These are phyloP conservation scores for Trichophaea hybrida DNA, from an alignment of 2,329 filamentous ascomycete species.

Conservation along the genomic window DNA sequence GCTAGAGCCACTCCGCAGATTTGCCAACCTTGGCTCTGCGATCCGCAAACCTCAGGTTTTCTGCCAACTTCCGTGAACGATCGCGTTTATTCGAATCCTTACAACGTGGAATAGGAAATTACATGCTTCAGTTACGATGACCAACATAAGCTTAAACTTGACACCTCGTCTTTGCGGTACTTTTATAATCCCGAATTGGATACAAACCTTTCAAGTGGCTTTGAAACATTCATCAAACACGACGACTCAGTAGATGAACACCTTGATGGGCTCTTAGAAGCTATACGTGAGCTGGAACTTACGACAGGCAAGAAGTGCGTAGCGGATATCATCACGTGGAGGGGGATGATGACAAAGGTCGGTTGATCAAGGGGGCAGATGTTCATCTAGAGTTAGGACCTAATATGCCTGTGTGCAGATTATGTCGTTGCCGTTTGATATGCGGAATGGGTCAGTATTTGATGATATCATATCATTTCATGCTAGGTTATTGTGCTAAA, in stretches of 20 bases:
- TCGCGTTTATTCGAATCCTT: background rate
- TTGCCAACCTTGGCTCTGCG: background rate
- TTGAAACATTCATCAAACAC: conserved; percentile 66
- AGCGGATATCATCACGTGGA: conserved; percentile 77
- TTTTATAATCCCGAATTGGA: conserved; percentile 67
- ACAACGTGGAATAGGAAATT: conserved; percentile 44
- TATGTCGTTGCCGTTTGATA: conserved; percentile 68
- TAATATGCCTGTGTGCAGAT: conserved; percentile 42
- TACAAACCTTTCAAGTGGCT: conserved; percentile 64
- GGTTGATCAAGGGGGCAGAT: background rate
- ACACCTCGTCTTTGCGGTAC: conserved; percentile 68
- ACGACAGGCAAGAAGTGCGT: conserved; percentile 52
- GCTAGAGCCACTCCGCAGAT: background rate
- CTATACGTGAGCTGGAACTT: conserved; percentile 60
- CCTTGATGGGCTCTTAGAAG: conserved; percentile 65
- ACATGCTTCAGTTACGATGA: conserved; percentile 88
- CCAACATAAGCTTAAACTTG: conserved; percentile 59
- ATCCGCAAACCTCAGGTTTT: background rate
- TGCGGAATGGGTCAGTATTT: conserved; percentile 53
- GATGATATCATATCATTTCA: background rate
- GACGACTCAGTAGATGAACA: conserved; percentile 78
- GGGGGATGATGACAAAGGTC: conserved; percentile 98
- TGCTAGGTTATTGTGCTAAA: background rate
- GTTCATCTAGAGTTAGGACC: background rate
- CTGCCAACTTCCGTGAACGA: background rate